Evolutionary conservation across 495 filamentous ascomycete genomes (phyloP), one percentile per base, ranked within the genome.

Genomic region (Penicilliopsis zonata): DNA sequence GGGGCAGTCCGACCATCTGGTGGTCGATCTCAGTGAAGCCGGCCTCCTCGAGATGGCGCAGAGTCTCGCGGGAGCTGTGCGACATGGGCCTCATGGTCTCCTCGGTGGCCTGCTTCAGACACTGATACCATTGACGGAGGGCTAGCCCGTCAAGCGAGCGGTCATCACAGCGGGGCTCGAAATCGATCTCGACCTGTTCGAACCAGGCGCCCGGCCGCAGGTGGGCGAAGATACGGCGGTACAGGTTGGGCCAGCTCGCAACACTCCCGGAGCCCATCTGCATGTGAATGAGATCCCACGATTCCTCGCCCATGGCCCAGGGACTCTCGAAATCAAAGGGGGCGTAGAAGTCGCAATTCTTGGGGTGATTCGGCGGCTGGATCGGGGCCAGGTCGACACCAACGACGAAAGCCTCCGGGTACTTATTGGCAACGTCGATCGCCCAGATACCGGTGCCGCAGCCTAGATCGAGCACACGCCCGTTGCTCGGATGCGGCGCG

Each of bases 151-250:
- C 71, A 53, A 46, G 75, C 36, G 50, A 71, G n/a, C 71, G 67
- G 43, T 86, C 79, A 35, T 88, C 82, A 37, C 75, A 82, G 16
- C 75, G 79, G n/a, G 83, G 84, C 15, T 69, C 59, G 30, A 81
- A 74, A 50, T 96, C 86, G 19, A 96, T 82, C 49, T 96, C 88
- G n/a, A 94, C 74, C 34, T 94, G 86, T 54, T 96, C 88, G 28
- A 94, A 63, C 55, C 71, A 76, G 8, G 83, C 86, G 3, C 80
- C 76, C 7, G 87, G 84, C 38, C 72, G 78, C n/a, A 94, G 69
- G 43, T 94, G 86, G 24, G 77, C 76, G 44, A 76, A 79, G 13
- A 78, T 59, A 34, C 76, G 76, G 36, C 55, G 55, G 50, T 94
- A 94, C 18, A 92, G 56, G 32, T 70, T 67, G 13, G 70, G 65